These are phyloP conservation scores for Pseudogymnoascus destructans DNA, from an alignment of 2,329 filamentous ascomycete genomes.

Conservation along the genomic window DNA sequence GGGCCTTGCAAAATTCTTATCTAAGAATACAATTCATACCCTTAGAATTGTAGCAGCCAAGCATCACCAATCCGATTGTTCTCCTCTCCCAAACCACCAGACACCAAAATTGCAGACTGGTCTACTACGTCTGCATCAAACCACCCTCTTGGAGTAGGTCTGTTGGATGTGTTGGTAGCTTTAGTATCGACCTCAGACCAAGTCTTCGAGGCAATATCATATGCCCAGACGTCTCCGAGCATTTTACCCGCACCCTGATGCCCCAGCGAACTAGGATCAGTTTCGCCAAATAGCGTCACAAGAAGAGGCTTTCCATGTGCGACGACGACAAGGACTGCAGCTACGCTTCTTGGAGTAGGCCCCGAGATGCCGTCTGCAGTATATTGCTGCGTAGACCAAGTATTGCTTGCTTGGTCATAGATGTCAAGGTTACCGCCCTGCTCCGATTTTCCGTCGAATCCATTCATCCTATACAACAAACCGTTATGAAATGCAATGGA, in stretches of 20 bases:
- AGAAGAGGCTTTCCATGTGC: slow-evolving; percentile 21
- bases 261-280: slow-evolving; percentile 28
- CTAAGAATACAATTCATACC: not conserved
- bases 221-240: slow-evolving; percentile 31
- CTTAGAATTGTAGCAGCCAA: slow-evolving; percentile 25
- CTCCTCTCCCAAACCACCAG: slow-evolving; percentile 29
- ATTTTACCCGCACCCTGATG: slow-evolving; percentile 32
- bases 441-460: slow-evolving; percentile 48
- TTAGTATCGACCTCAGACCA: slow-evolving; percentile 23
- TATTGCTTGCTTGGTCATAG: slow-evolving; percentile 18
- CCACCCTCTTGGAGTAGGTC: slow-evolving; percentile 29
- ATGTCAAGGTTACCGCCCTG: slow-evolving; percentile 45
- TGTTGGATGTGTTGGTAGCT: slow-evolving; percentile 11
- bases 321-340: slow-evolving; percentile 20
- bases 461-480: slow-evolving; percentile 46
- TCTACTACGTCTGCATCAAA: slow-evolving; percentile 28
- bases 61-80: slow-evolving; percentile 30
- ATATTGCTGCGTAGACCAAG: slow-evolving; percentile 23
- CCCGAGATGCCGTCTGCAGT: slow-evolving; percentile 22
- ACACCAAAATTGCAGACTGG: slow-evolving; percentile 24
- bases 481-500: slow-evolving; percentile 30
- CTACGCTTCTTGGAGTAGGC: slow-evolving; percentile 26
- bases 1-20: not conserved
- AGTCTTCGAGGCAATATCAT: slow-evolving; percentile 24
- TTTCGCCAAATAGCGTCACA: slow-evolving; percentile 31